Percentiles rank a stretch among this genome's conserved stretches.
Conservation (phyloP, 345 rosid genomes). For the Anastatica hierochuntica region DNA sequence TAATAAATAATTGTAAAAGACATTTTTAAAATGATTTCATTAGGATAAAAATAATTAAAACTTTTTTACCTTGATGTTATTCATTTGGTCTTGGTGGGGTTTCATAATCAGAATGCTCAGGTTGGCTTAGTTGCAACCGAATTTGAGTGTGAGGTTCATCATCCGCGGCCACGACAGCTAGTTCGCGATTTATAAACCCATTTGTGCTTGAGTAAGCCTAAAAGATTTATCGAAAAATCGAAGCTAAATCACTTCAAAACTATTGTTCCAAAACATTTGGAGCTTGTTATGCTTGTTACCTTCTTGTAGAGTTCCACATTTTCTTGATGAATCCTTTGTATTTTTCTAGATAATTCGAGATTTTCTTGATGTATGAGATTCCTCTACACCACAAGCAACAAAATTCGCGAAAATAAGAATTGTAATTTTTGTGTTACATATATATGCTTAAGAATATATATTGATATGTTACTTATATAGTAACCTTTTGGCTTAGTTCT, state of each 20-base stretch:
- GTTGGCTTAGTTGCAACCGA: constrained; percentile 49
- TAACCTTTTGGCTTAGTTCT: constrained; percentile 45
- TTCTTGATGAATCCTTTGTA: constrained; percentile 42
- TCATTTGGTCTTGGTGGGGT: no score
- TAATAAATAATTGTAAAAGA: no score
- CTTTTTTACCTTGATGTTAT: no score
- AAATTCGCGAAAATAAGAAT: neutral
- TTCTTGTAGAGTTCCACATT: constrained; percentile 46
- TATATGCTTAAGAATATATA: no score
- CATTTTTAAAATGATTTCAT: no score
- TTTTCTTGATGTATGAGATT: constrained; percentile 51
- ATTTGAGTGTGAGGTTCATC: constrained; percentile 29
- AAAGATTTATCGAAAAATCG: no score
- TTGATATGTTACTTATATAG: neutral
- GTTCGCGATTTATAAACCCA: constrained; percentile 20
- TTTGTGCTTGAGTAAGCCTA: constrained; percentile 40
- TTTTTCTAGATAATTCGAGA: constrained; percentile 37
- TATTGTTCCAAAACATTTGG: neutral
- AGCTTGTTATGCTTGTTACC: constrained; percentile 26
- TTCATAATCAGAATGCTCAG: no score
- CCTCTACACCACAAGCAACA: constrained; percentile 36
- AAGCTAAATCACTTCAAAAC: neutral
- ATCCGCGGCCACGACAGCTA: constrained; percentile 8
- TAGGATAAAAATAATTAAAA: no score
- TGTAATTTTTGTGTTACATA: no score